Percentiles rank a stretch among this genome's conserved stretches.
Conservation (phyloP, 805 yeast species). For the Candida fluviatilis region DNA sequence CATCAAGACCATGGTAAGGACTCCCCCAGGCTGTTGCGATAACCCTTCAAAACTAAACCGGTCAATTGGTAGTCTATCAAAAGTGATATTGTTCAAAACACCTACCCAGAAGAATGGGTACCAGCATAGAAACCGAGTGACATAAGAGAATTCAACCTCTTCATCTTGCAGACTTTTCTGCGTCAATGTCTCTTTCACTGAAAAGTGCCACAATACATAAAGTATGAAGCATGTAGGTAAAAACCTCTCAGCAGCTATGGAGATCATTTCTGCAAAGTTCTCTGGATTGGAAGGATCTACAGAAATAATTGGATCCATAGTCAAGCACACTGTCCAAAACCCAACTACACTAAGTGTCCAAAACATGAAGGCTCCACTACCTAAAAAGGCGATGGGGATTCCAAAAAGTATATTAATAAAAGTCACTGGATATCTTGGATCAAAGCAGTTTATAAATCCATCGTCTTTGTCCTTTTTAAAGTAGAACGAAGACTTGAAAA, state of each 20-base stretch:
- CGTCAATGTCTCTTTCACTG: constrained; percentile 47
- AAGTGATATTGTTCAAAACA: constrained; percentile 77
- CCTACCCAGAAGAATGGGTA: constrained; percentile 84
- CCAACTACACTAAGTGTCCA: constrained; percentile 64
- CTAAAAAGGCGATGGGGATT: constrained; percentile 52
- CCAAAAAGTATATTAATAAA: constrained; percentile 60
- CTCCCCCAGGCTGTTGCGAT: constrained; percentile 71
- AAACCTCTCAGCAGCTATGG: constrained; percentile 68
- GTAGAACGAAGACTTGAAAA: constrained; percentile 69
- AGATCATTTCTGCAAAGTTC: constrained; percentile 56
- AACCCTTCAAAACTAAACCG: constrained; percentile 71
- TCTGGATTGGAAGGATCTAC: constrained; percentile 52
- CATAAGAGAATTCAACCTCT: constrained; percentile 25
- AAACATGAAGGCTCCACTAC: constrained; percentile 40
- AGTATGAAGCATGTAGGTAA: constrained; percentile 72
- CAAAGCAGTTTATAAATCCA: constrained; percentile 53
- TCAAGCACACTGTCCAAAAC: constrained; percentile 76
- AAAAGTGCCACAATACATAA: constrained; percentile 62
- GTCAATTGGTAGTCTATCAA: constrained; percentile 86
- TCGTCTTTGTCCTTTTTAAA: constrained; percentile 35
- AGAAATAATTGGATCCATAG: constrained; percentile 74
- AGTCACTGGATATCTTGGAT: constrained; percentile 59
- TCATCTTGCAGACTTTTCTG: constrained; percentile 6
- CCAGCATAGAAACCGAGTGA: constrained; percentile 56
- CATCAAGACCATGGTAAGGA: constrained; percentile 56